Percentiles rank a stretch among this genome's conserved stretches.
Evolutionary conservation across 2,329 filamentous ascomycete species (phyloP).

Genomic region (Pseudogymnoascus sp.): DNA sequence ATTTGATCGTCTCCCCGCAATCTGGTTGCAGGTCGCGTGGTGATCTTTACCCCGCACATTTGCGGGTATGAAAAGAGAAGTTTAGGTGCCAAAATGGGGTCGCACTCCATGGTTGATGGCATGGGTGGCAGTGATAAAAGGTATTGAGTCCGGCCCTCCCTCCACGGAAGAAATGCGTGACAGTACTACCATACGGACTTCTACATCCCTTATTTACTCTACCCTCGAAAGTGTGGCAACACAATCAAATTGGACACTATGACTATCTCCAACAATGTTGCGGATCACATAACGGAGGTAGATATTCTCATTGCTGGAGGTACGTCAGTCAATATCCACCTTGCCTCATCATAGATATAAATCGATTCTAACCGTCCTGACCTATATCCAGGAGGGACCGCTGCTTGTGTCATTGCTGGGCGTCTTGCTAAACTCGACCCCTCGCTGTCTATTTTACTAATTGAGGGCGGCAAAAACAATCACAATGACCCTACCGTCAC

Average conservation of each 20-base stretch:
- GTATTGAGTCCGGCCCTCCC: background rate
- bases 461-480: slow-evolving; percentile 46
- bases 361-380: slow-evolving; percentile 12
- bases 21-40: background rate
- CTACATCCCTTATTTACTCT: background rate
- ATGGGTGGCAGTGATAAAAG: background rate
- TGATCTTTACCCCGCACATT: background rate
- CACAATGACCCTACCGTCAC: slow-evolving; percentile 41
- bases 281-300: slow-evolving; percentile 12
- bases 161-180: background rate
- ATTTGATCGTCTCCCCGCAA: background rate
- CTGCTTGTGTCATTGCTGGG: slow-evolving; percentile 40
- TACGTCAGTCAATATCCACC: slow-evolving; percentile 22
- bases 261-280: background rate
- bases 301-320: slow-evolving; percentile 10
- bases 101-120: background rate
- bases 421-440: slow-evolving; percentile 43
- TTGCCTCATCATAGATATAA: slow-evolving; percentile 12
- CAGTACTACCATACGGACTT: background rate
- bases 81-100: background rate
- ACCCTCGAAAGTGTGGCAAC: background rate
- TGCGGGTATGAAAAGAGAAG: background rate
- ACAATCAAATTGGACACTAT: background rate
- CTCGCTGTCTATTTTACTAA: slow-evolving; percentile 40
- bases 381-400: slow-evolving; percentile 32